Evolutionary conservation across 2,329 filamentous ascomycete genomes (phyloP), one percentile per base, ranked within the genome.

Genomic region (Paraphaeosphaeria minitans): DNA sequence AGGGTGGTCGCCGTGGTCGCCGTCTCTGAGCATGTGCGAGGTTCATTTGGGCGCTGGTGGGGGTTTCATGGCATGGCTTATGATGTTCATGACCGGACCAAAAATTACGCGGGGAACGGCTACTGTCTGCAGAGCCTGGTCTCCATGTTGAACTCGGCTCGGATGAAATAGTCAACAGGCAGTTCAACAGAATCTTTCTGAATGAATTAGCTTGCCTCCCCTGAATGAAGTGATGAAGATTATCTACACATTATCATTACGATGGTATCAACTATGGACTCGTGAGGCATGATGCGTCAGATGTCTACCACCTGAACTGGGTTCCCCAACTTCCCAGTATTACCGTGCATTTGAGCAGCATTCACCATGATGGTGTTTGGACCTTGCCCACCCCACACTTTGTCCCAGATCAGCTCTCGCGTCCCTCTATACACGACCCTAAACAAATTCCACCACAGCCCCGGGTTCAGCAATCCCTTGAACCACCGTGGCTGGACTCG

Each of bases 1-100:
- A 99, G 93, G 95, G 95, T 87, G 95, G 95, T 97, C 93, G 95
- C 85, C 94, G 95, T 91, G 95, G 95, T 98, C 95, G 95, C 86
- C 94, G 95, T 97, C 91, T 99, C 84, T 99, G 86, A 91, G 83
- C 81, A 77, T 79, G 66, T 80, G 74, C 75, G 67, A 57, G 64
- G 66, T 60, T 62, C 75, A 76, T 78, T 77, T 78, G 66, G 67
- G 65, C 66, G 63, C 61, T 70, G 66, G 62, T 70, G 69, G 66
- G 63, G 61, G 63, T 65, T 53, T 33, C 64, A 70, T 74, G 72
- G 68, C 68, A 72, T 71, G 62, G 67, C 69, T 72, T 70, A 74
- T 65, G 72, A 63, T 66, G 29, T 68, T 72, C 59, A 72, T 74
- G 72, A 71, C 67, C 66, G 66, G 67, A 66, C 66, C 70, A 64